Base-by-base conservation (phyloP, 352 stramenopile genomes). In the Globisporangium nagaii region DNA sequence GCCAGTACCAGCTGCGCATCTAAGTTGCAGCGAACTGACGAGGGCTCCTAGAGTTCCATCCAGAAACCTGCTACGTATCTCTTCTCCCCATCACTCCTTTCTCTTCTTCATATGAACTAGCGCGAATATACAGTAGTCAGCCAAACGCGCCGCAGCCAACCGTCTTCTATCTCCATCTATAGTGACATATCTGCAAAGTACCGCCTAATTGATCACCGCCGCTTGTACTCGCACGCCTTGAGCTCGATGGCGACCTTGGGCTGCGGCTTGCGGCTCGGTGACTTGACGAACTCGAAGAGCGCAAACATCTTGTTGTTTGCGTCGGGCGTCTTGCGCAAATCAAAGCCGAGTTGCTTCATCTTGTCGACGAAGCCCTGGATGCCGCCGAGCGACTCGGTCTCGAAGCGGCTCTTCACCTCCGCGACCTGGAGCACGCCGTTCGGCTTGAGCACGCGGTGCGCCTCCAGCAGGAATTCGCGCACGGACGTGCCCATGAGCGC, bases 401-500 rank as follows among this genome's bases (percentile, higher is more conserved):
- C 83, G 53, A 93, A 91, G 19, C 83, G 83, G 54, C 79, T 90
- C 58, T 93, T 91, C 12, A 93, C 83, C 44, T 93, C 83, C 2
- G 83, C 83, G 39, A 93, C 63, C 52, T 90, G 95, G 13, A 99
- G 68, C 28, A 93, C 62, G n/a, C 96, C 97, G 58, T 84, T 79
- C 39, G 86, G 70, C 54, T 96, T 98, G 30, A 99, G 69, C 49
- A 99, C 94, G 46, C 96, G 86, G 60, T 95, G 72, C 9, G 89
- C 96, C 72, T 99, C 97, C 17, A 87, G 59, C n/a, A 99, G 67
- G 75, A 98, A 99, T 61, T 98, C 95, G 24, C 86, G 78, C 36
- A 98, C 78, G 62, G 97, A 98, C 22, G 93, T 99, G 22, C 97
- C 97, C 97, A 99, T 99, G 25, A 99, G 81, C 20, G 96, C 93